These are phyloP conservation scores for Arabidopsis suecica DNA, from an alignment of 345 rosid genomes.

Conservation along the genomic window DNA sequence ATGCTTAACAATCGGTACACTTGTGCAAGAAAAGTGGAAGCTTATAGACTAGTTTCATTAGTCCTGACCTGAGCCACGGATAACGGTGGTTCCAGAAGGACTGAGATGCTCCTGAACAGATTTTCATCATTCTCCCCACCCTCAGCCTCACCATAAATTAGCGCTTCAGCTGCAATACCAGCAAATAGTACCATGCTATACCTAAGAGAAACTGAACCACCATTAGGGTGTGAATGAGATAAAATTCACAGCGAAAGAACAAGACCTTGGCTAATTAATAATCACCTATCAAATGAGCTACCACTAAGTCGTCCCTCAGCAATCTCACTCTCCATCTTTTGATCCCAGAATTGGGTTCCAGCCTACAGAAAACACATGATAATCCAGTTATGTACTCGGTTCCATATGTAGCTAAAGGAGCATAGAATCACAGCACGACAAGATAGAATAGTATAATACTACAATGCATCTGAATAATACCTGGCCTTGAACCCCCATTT, in stretches of 20 bases:
- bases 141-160: constrained; percentile 90
- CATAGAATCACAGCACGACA: constrained; percentile 9
- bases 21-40: constrained; percentile 12
- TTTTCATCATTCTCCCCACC: constrained; percentile 98
- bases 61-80: constrained; percentile 72
- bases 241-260: constrained; percentile 7
- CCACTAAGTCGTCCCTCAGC: constrained; percentile 83
- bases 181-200: constrained; percentile 96
- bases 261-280: constrained; percentile 4
- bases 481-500: constrained; percentile 97
- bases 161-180: constrained; percentile 97
- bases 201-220: constrained; percentile 51
- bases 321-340: constrained; percentile 79
- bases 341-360: constrained; percentile 99
- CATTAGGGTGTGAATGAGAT: constrained; percentile 29
- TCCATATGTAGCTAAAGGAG: constrained; percentile 11
- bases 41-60: constrained; percentile 9
- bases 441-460: background rate
- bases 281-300: constrained; percentile 76
- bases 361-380: constrained; percentile 55
- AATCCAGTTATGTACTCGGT: constrained; percentile 9
- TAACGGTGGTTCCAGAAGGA: constrained; percentile 81
- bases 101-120: constrained; percentile 81
- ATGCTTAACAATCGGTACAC: constrained; percentile 2
- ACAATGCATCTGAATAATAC: constrained; percentile 45